Evolutionary conservation across 441 rosid species (phyloP).

Genomic region (Euphorbia schlechtendalii): DNA sequence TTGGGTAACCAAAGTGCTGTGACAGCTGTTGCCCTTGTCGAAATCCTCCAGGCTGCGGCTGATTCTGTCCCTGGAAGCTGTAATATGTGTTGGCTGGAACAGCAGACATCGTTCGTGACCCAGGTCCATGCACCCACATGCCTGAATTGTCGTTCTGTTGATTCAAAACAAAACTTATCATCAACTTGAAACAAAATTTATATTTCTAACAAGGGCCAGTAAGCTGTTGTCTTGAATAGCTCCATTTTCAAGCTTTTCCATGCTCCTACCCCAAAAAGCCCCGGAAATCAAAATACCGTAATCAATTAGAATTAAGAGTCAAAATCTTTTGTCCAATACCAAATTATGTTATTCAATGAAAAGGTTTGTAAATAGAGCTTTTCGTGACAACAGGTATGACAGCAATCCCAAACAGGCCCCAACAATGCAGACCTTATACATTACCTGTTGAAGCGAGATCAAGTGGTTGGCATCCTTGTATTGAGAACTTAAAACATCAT

Average conservation of each 20-base stretch:
- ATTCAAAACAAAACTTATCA: constrained; percentile 6
- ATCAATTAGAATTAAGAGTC: no score
- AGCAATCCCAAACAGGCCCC: no score
- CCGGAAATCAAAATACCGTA: no score
- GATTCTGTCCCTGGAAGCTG: constrained; percentile 90
- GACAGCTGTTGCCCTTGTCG: constrained; percentile 84
- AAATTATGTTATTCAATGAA: no score
- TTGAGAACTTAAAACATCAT: constrained; percentile 77
- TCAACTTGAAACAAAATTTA: background rate
- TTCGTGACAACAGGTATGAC: no score
- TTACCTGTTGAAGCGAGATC: constrained; percentile 84
- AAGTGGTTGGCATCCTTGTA: constrained; percentile 74
- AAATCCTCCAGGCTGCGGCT: constrained; percentile 66
- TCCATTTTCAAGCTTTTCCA: no score
- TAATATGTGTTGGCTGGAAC: constrained; percentile 75
- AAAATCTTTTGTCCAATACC: no score
- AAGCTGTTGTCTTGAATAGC: no score
- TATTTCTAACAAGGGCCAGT: no score
- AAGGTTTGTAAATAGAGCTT: no score
- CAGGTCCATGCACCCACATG: constrained; percentile 92
- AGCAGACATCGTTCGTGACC: constrained; percentile 69
- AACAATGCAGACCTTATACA: background rate
- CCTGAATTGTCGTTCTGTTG: constrained; percentile 77
- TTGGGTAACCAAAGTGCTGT: constrained; percentile 83
- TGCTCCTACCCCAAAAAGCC: no score